phyloP scores from a whole-genome alignment of 2,329 filamentous ascomycete genomes.

The Aspergillus ustus region DNA sequence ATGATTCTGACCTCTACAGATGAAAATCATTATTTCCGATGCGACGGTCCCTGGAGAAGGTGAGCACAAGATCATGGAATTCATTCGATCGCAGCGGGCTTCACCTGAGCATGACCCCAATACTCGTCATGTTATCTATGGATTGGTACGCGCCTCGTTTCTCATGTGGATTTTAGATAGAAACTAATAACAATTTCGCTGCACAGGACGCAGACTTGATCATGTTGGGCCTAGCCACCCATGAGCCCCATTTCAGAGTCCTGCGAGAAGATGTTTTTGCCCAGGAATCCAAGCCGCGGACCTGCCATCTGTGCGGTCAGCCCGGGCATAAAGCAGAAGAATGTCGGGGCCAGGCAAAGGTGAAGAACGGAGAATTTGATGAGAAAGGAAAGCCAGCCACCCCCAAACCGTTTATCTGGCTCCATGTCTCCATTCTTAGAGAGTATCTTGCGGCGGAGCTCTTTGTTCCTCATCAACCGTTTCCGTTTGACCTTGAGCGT shows the following conservation, averaged over 20 bases:
- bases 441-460: constrained; percentile 94
- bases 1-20: constrained; percentile 42
- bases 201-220: constrained; percentile 88
- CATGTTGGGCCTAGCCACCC: constrained; percentile 95
- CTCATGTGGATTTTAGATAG: neutral
- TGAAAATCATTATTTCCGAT: constrained; percentile 98
- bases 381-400: constrained; percentile 74
- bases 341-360: constrained; percentile 78
- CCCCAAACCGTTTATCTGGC: constrained; percentile 96
- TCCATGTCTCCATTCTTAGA: constrained; percentile 87
- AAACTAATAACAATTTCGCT: constrained; percentile 26
- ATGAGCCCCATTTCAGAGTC: constrained; percentile 96
- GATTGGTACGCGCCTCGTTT: constrained; percentile 57
- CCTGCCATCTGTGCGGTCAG: constrained; percentile 89
- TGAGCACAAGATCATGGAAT: constrained; percentile 99
- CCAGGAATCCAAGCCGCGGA: constrained; percentile 79
- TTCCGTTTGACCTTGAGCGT: constrained; percentile 90
- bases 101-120: constrained; percentile 94
- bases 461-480: constrained; percentile 78
- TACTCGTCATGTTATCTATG: constrained; percentile 97
- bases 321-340: constrained; percentile 87
- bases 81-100: constrained; percentile 88
- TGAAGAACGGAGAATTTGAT: constrained; percentile 78
- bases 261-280: constrained; percentile 96
- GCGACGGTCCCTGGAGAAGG: constrained; percentile 97